A percentile compares a stretch with the other conserved stretches of the same genome.
phyloP scores from a whole-genome alignment of 106 monocot genomes.

The Dioscorea dumetorum region DNA sequence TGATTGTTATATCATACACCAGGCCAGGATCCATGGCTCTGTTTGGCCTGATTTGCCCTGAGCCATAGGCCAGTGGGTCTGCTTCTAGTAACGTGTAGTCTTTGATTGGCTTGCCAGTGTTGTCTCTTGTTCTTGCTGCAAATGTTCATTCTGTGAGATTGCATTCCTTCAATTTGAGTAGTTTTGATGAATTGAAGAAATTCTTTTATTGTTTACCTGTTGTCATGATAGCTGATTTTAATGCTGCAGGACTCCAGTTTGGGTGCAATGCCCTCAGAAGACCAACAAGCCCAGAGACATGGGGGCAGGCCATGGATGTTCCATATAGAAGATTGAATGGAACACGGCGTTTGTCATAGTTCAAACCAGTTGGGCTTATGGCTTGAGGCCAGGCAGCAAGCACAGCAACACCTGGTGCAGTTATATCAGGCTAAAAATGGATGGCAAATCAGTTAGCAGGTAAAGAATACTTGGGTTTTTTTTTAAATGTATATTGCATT shows the following conservation, averaged over 20 bases:
- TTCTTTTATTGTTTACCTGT: conserved; percentile 19
- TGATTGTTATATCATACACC: conserved; percentile 32
- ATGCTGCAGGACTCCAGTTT: conserved; percentile 37
- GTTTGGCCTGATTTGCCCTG: conserved; percentile 41
- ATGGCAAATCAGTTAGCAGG: background rate
- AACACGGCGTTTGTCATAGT: conserved; percentile 12
- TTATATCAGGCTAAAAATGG: conserved; percentile 46
- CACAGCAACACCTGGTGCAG: conserved; percentile 47
- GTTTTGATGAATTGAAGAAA: too few relatives aligned
- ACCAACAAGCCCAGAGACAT: conserved; percentile 37
- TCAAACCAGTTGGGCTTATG: background rate
- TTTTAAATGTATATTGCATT: background rate
- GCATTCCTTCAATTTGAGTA: too few relatives aligned
- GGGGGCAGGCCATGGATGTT: conserved; percentile 63
- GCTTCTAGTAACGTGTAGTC: background rate
- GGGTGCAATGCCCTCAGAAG: conserved; percentile 48
- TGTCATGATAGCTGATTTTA: conserved; percentile 60
- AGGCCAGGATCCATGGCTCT: conserved; percentile 47
- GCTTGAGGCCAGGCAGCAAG: conserved; percentile 34
- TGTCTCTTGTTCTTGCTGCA: conserved; percentile 26
- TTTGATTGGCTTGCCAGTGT: conserved; percentile 10
- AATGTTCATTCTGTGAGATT: too few relatives aligned
- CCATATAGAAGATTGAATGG: conserved; percentile 25
- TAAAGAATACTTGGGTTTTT: background rate
- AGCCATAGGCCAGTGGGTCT: conserved; percentile 32